These are phyloP conservation scores for Apiospora pterosperma DNA, from an alignment of 2,329 filamentous ascomycete genomes.

Conservation along the genomic window DNA sequence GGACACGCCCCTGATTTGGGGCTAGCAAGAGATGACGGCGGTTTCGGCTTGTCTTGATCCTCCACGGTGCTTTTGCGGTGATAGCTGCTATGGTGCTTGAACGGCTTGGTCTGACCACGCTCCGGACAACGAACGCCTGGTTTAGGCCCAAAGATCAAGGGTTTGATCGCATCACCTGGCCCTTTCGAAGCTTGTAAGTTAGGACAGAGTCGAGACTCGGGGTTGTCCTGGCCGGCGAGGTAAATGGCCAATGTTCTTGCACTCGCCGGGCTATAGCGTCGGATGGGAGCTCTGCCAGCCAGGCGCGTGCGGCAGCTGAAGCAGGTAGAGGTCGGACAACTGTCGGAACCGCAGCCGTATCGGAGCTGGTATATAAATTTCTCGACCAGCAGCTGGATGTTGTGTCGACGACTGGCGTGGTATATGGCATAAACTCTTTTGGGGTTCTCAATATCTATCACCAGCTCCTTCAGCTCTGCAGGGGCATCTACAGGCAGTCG, in stretches of 20 bases:
- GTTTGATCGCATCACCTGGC: conserved; percentile 42
- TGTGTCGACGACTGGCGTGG: conserved; percentile 56
- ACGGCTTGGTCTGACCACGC: conserved; percentile 11
- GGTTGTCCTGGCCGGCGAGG: conserved; percentile 75
- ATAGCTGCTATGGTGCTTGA: neutral
- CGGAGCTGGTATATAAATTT: conserved; percentile 81
- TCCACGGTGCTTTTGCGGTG: neutral
- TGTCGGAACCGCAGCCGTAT: conserved; percentile 67
- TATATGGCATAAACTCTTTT: conserved; percentile 59
- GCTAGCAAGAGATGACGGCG: neutral
- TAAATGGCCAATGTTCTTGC: conserved; percentile 78
- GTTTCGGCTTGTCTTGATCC: conserved; percentile 2
- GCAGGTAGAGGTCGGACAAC: conserved; percentile 74
- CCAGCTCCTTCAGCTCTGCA: conserved; percentile 49
- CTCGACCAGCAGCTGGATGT: conserved; percentile 65
- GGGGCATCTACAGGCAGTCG: conserved; percentile 60
- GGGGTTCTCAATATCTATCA: conserved; percentile 59
- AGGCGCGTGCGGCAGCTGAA: conserved; percentile 72
- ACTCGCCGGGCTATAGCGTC: conserved; percentile 77
- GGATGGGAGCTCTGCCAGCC: conserved; percentile 64
- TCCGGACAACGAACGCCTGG: conserved; percentile 17
- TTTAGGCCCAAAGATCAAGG: conserved; percentile 42
- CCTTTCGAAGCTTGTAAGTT: conserved; percentile 39
- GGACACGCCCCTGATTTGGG: neutral
- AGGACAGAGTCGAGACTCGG: conserved; percentile 66